Conservation (phyloP, 371 early-diverging fungal genomes). For the Mucor indicus region DNA sequence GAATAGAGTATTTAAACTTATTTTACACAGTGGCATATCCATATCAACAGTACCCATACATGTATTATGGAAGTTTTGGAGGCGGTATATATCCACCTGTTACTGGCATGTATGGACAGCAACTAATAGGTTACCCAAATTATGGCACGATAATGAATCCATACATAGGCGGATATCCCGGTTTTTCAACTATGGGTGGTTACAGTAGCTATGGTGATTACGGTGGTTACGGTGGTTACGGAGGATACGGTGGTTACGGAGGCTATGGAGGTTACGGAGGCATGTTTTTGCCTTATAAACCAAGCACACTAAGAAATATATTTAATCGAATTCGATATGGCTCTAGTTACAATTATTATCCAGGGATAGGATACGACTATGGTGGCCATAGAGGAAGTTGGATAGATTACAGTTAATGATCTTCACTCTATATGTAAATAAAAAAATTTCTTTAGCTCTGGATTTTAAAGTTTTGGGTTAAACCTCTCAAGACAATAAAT, state of each 20-base stretch:
- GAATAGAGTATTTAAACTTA: too few species aligned
- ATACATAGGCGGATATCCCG: neutral
- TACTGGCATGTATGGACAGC: constrained; percentile 12
- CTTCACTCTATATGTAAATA: too few species aligned
- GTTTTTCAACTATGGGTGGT: too few species aligned
- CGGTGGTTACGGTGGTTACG: constrained; percentile 1
- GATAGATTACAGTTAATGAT: neutral
- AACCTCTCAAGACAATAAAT: too few species aligned
- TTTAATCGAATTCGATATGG: constrained; percentile 19
- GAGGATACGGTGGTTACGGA: constrained; percentile 4
- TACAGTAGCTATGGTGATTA: too few species aligned
- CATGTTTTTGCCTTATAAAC: constrained; percentile 16
- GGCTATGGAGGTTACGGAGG: constrained; percentile 2
- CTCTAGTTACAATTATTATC: constrained; percentile 13
- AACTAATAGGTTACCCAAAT: constrained; percentile 1
- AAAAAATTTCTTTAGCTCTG: too few species aligned
- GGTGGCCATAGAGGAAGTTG: constrained; percentile 19
- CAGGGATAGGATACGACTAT: constrained; percentile 16
- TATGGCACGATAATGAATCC: neutral
- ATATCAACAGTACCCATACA: constrained; percentile 5
- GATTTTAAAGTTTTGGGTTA: too few species aligned
- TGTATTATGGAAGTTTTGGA: constrained; percentile 2
- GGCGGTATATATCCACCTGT: neutral
- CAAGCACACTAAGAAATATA: constrained; percentile 15
- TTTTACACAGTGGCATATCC: constrained; percentile 11